Conservation (phyloP, 192 early-diverging fungal species). For the Obelidium mucronatum region DNA sequence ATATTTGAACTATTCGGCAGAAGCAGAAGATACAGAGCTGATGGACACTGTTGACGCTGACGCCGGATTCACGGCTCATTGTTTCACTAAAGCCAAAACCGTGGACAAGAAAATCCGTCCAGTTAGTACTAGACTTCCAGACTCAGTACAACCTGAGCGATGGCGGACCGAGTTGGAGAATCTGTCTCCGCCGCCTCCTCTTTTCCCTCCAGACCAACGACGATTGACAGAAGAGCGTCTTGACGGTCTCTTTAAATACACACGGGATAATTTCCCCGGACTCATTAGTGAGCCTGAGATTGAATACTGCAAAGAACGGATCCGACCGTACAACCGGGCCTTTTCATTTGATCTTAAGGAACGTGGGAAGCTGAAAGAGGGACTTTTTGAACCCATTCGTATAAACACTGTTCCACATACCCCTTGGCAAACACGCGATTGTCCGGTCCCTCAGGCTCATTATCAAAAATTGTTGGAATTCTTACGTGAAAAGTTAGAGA, state of each 20-base stretch:
- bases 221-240: not conserved
- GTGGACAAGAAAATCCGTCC: not conserved
- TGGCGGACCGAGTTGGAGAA: not conserved
- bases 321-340: not conserved
- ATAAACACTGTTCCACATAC: constrained; percentile 1
- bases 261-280: not conserved
- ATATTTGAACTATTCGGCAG: too few species aligned
- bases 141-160: not conserved
- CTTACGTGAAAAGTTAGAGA: not conserved
- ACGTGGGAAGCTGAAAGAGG: not conserved
- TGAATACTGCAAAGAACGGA: not conserved
- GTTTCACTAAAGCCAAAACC: not conserved
- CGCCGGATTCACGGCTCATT: too few species aligned
- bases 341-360: not conserved
- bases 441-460: not conserved
- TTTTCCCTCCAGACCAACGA: too few species aligned
- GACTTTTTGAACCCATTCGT: not conserved
- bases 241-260: not conserved
- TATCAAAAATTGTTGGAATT: not conserved
- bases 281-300: not conserved
- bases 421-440: not conserved
- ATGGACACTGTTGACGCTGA: too few species aligned
- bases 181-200: not conserved
- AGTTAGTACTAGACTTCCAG: not conserved
- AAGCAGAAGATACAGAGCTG: too few species aligned